Conservation (phyloP, 805 yeast genomes). For the Barnettozyma wickerhamii region DNA sequence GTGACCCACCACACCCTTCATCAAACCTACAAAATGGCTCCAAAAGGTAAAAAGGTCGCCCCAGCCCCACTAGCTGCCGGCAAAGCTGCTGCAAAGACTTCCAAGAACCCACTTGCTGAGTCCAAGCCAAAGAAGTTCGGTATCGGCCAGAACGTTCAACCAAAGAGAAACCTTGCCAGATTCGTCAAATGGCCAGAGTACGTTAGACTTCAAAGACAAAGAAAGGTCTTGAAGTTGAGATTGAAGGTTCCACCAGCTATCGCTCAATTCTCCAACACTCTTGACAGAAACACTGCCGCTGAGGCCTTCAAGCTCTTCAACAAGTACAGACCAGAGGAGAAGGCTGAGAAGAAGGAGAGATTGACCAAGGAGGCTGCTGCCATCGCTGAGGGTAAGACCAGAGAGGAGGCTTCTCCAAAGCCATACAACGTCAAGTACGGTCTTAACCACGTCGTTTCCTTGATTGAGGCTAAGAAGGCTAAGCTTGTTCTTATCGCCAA, state of each 20-base stretch:
- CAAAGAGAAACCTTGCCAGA: conserved; percentile 93
- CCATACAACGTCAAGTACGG: conserved; percentile 98
- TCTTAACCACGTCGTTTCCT: conserved; percentile 97
- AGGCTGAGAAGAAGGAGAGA: conserved; percentile 98
- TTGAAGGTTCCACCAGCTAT: conserved; percentile 99
- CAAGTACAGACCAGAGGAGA: conserved; percentile 99
- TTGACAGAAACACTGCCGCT: conserved; percentile 99
- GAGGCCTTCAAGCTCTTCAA: conserved; percentile 95
- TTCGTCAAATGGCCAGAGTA: conserved; percentile 99
- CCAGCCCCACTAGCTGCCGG: conserved; percentile 99
- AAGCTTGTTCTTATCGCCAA: conserved; percentile 95
- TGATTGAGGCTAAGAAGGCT: conserved; percentile 98
- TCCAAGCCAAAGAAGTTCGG: conserved; percentile 91
- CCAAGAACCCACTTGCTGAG: conserved; percentile 84
- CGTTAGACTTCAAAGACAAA: conserved; percentile 98
- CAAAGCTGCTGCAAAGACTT: conserved; percentile 50
- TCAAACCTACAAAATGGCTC: conserved; percentile 9
- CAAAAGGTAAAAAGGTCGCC: conserved; percentile 75
- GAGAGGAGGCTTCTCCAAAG: conserved; percentile 94
- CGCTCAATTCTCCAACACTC: conserved; percentile 91
- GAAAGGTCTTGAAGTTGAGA: conserved; percentile 92
- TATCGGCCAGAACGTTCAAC: conserved; percentile 94
- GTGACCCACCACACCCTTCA: not conserved
- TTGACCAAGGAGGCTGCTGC: conserved; percentile 99
- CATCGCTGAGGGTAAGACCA: conserved; percentile 95